A percentile compares a stretch with the other conserved stretches of the same genome.
Evolutionary conservation across 179 eudicot genomes (phyloP).

Genomic region (Patellifolia procumbens): DNA sequence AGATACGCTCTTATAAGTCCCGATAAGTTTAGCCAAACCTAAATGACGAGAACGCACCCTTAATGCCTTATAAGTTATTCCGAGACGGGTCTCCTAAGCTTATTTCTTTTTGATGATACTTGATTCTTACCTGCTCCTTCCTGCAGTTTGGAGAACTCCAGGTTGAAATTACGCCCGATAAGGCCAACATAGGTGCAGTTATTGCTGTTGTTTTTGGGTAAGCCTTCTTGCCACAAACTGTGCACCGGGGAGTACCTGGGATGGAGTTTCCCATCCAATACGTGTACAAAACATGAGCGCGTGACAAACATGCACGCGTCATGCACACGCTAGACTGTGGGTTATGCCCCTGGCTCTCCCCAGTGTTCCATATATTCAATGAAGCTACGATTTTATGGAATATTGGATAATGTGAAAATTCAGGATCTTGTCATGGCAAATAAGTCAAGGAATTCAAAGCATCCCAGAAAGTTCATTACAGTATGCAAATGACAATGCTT

Average conservation of each 20-base stretch:
- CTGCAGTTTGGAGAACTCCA: slow-evolving; percentile 95
- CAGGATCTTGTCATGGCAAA: slow-evolving; percentile 81
- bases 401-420: slow-evolving; percentile 4
- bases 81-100: no score
- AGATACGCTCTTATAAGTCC: no score
- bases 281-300: no score
- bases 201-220: slow-evolving; percentile 79
- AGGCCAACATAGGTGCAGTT: slow-evolving; percentile 77
- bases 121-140: slow-evolving; percentile 8
- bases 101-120: neutral
- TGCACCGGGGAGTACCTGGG: neutral
- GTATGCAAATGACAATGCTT: slow-evolving; percentile 88
- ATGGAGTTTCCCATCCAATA: no score
- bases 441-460: slow-evolving; percentile 89
- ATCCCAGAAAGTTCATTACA: slow-evolving; percentile 75
- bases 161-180: slow-evolving; percentile 73
- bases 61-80: no score
- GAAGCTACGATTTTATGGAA: neutral
- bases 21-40: no score
- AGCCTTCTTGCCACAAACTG: slow-evolving; percentile 2
- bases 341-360: no score
- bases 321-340: no score
- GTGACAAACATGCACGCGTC: no score
- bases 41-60: no score
- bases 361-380: neutral